These are phyloP conservation scores for Candida glucosophila DNA, from an alignment of 1,139 yeast species.

Conservation along the genomic window DNA sequence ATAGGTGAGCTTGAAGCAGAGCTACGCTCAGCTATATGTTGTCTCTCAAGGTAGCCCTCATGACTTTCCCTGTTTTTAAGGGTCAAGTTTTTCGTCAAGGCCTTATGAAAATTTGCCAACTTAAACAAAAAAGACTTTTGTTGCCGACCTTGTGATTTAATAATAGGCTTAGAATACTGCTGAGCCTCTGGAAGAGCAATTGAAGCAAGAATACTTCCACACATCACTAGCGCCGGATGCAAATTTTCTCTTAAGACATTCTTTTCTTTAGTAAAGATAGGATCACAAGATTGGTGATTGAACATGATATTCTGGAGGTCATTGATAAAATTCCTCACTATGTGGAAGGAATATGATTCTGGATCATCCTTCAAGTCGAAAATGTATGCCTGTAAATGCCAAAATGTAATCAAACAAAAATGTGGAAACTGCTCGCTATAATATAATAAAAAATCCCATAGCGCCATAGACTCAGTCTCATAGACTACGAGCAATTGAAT, in stretches of 20 bases:
- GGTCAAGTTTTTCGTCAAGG: constrained; percentile 56
- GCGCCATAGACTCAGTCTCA: constrained; percentile 88
- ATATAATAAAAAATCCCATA: constrained; percentile 69
- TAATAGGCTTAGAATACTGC: constrained; percentile 53
- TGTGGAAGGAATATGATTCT: constrained; percentile 73
- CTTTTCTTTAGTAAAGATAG: constrained; percentile 5
- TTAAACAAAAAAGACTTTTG: constrained; percentile 73
- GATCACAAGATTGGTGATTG: constrained; percentile 26
- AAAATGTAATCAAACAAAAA: constrained; percentile 72
- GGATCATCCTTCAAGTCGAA: constrained; percentile 58
- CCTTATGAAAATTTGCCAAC: constrained; percentile 57
- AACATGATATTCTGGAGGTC: constrained; percentile 73
- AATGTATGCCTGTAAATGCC: constrained; percentile 84
- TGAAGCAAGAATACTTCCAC: constrained; percentile 58
- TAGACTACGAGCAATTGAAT: constrained; percentile 74
- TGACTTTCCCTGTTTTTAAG: constrained; percentile 36
- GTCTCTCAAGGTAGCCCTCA: not conserved
- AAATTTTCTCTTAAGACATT: constrained; percentile 68
- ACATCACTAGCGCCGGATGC: constrained; percentile 62
- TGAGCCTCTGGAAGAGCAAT: constrained; percentile 56
- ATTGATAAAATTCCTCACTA: constrained; percentile 71
- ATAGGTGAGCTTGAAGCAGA: no score
- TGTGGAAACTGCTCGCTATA: constrained; percentile 73
- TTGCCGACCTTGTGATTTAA: constrained; percentile 73
- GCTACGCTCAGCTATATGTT: no score